Evolutionary conservation across 768 basidiomycete genomes (phyloP), one percentile per base, ranked within the genome.

Genomic region (Chalciporus pseudorubinellus): DNA sequence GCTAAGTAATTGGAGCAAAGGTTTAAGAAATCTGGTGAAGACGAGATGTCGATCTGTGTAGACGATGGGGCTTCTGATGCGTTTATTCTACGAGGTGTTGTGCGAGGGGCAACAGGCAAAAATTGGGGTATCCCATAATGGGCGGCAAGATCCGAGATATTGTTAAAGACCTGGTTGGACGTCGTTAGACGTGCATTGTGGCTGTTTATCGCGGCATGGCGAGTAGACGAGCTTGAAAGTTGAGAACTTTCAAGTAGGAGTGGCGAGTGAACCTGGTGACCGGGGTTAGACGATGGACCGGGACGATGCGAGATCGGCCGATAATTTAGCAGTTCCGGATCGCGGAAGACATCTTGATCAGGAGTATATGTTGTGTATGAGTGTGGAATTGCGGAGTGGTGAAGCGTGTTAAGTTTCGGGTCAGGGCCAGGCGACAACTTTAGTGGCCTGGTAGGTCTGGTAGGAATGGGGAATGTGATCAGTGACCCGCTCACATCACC

Each of bases 91-190:
- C 67, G 76, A 51, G 78, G 75, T 58, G 74, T 75, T 66, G 81
- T 81, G 48, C 81, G 78, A 54, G 87, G 87, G 50, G 81, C 80
- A 46, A 81, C 82, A 41, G 88, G 87, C 43, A 90, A 69, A 56
- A 75, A 78, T 59, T 82, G 79, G 53, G 88, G 87, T 65, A 89
- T 82, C 71, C 87, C 87, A 87, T 89, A 83, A 52, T 88, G 87
- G 63, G 82, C 76, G 61, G 86, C 83, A 50, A 87, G 73, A 73
- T 85, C 87, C 71, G 79, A 77, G 48, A 83, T 72, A 68, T 80
- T 79, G 61, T 74, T 70, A 62, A 87, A 87, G 59, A 87, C 79
- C 72, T 76, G 74, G 51, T 73, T 74, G 36, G 79, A 79, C 74
- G 87, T 85, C 84, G 82, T 72, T 69, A 73, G 86, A 87, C 84